Evolutionary conservation across 345 rosid genomes (phyloP).

Genomic region (Populus simonii): DNA sequence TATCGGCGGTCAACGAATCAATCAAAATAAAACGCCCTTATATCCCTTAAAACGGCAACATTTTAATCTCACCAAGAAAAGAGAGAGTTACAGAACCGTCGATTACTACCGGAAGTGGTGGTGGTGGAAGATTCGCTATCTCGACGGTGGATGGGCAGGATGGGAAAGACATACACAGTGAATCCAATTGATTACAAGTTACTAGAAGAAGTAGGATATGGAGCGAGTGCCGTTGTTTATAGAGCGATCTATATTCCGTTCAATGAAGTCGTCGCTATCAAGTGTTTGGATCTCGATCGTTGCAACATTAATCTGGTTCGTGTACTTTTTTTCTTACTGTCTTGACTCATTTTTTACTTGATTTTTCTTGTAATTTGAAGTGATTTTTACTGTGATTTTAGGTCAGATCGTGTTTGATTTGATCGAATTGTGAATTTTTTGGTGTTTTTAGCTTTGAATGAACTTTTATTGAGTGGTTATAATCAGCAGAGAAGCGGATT

Average conservation of each 20-base stretch:
- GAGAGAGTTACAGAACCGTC: background rate
- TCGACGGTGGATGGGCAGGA: constrained; percentile 21
- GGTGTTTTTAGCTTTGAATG: background rate
- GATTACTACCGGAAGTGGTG: background rate
- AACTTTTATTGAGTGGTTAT: background rate
- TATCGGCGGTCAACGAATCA: constrained; percentile 11
- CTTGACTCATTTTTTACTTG: background rate
- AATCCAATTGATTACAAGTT: constrained; percentile 69
- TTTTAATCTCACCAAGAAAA: background rate
- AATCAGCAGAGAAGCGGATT: background rate
- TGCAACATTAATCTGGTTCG: constrained; percentile 91
- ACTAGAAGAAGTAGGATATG: constrained; percentile 86
- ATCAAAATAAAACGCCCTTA: background rate
- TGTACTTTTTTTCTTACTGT: background rate
- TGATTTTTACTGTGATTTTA: background rate
- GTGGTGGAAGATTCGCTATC: background rate
- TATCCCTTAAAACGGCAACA: background rate
- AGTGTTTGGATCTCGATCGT: constrained; percentile 99
- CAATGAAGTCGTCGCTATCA: constrained; percentile 82
- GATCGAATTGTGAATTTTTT: background rate
- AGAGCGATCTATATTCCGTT: constrained; percentile 86
- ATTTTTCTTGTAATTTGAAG: background rate
- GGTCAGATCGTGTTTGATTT: constrained; percentile 15
- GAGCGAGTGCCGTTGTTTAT: constrained; percentile 91
- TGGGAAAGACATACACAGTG: constrained; percentile 49